Conservation (phyloP, 768 basidiomycete species). For the Leccinum rimulosum region DNA sequence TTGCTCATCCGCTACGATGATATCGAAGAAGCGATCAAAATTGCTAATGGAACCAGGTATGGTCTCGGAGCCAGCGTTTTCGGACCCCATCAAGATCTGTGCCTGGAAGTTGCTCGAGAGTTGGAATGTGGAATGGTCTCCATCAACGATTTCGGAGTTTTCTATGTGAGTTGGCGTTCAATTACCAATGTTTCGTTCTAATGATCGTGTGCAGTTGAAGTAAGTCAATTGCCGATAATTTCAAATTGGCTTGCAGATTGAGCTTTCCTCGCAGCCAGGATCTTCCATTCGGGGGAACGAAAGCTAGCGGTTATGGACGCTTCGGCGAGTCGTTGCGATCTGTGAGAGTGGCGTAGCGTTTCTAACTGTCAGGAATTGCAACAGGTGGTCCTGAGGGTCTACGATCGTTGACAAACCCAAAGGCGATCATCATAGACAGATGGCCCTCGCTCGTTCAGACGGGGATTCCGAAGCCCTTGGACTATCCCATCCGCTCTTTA, state of each 20-base stretch:
- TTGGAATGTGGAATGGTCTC: slow-evolving; percentile 97
- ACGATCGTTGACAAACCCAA: slow-evolving; percentile 81
- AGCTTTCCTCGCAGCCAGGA: slow-evolving; percentile 59
- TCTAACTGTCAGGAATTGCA: slow-evolving; percentile 2
- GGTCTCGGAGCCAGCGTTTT: slow-evolving; percentile 95
- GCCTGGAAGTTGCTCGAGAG: slow-evolving; percentile 73
- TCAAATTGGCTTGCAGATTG: background rate
- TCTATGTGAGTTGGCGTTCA: slow-evolving; percentile 56
- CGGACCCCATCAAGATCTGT: slow-evolving; percentile 78
- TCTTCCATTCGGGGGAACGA: slow-evolving; percentile 92
- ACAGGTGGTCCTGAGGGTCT: slow-evolving; percentile 92
- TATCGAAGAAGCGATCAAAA: slow-evolving; percentile 79
- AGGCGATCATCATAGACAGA: slow-evolving; percentile 83
- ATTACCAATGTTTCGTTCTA: slow-evolving; percentile 13
- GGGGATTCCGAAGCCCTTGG: slow-evolving; percentile 77
- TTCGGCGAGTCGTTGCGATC: slow-evolving; percentile 56
- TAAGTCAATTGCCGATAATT: slow-evolving; percentile 34
- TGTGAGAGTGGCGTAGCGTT: slow-evolving; percentile 4
- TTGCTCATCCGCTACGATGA: slow-evolving; percentile 81
- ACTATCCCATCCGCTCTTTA: slow-evolving; percentile 80
- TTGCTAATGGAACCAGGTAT: slow-evolving; percentile 86
- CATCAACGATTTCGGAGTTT: slow-evolving; percentile 91
- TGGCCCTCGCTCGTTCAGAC: slow-evolving; percentile 86
- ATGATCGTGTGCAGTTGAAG: slow-evolving; percentile 53
- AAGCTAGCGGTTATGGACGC: slow-evolving; percentile 89